phyloP scores from a whole-genome alignment of 768 basidiomycete genomes.

The Suillus weaverae region DNA sequence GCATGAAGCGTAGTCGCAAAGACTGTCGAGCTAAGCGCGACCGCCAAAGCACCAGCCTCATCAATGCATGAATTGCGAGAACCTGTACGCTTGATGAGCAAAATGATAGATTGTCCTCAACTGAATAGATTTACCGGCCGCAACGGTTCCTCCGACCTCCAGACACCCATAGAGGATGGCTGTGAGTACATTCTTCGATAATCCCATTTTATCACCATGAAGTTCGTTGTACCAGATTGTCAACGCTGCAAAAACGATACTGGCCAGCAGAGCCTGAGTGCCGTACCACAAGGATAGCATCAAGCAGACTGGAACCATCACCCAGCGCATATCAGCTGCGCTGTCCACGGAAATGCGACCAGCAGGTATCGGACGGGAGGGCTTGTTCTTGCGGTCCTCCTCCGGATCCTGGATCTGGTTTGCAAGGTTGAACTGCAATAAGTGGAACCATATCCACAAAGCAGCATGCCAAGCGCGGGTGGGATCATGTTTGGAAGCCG shows the following conservation, averaged over 20 bases:
- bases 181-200: conserved; percentile 40
- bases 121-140: conserved; percentile 31
- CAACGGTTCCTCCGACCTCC: conserved; percentile 39
- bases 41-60: conserved; percentile 29
- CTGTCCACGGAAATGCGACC: conserved; percentile 36
- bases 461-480: conserved; percentile 23
- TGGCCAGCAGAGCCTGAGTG: conserved; percentile 32
- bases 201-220: conserved; percentile 37
- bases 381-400: conserved; percentile 43
- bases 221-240: conserved; percentile 42
- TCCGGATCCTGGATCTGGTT: conserved; percentile 40
- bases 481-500: conserved; percentile 19
- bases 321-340: conserved; percentile 38
- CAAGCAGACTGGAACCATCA: conserved; percentile 33
- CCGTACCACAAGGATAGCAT: conserved; percentile 33
- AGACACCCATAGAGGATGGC: conserved; percentile 39
- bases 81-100: conserved; percentile 22
- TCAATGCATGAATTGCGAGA: conserved; percentile 21
- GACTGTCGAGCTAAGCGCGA: conserved; percentile 38
- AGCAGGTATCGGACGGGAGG: conserved; percentile 43
- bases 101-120: background rate
- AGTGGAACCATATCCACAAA: conserved; percentile 45
- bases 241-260: conserved; percentile 28
- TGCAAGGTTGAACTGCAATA: conserved; percentile 39
- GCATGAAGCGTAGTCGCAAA: conserved; percentile 49